Conservation (phyloP, 768 basidiomycete genomes). For the Tulasnella sp. region DNA sequence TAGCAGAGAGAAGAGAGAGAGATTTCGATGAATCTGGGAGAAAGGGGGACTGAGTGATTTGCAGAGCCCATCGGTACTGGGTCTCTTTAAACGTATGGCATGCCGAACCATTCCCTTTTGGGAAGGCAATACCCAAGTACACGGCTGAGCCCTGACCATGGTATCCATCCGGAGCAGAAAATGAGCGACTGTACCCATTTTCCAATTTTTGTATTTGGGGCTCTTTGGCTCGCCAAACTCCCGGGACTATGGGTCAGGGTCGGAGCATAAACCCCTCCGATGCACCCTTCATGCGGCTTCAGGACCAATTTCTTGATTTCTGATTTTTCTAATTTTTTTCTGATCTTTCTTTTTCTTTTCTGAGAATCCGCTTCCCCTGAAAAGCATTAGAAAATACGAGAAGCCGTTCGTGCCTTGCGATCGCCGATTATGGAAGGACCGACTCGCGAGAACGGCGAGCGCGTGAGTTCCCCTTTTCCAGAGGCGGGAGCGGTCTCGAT, state of each 20-base stretch:
- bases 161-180: conserved; percentile 11
- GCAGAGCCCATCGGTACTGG: background rate
- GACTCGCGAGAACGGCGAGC: conserved; percentile 4
- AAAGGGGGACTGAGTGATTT: conserved; percentile 19
- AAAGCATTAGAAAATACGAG: background rate
- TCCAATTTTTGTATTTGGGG: background rate
- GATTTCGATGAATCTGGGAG: conserved; percentile 16
- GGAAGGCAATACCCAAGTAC: background rate
- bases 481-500: background rate
- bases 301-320: conserved; percentile 6
- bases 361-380: background rate
- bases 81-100: background rate
- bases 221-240: background rate
- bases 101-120: background rate
- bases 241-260: background rate
- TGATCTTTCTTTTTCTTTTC: background rate
- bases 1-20: conserved; percentile 15
- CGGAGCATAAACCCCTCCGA: background rate
- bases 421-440: conserved; percentile 5
- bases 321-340: background rate
- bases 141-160: conserved; percentile 10
- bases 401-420: background rate
- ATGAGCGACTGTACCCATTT: background rate
- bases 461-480: background rate
- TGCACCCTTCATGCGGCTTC: background rate